Percentiles rank a stretch among this genome's conserved stretches.
Conservation (phyloP, 2,329 filamentous ascomycete species). For the Paraphaeosphaeria sporulosa region DNA sequence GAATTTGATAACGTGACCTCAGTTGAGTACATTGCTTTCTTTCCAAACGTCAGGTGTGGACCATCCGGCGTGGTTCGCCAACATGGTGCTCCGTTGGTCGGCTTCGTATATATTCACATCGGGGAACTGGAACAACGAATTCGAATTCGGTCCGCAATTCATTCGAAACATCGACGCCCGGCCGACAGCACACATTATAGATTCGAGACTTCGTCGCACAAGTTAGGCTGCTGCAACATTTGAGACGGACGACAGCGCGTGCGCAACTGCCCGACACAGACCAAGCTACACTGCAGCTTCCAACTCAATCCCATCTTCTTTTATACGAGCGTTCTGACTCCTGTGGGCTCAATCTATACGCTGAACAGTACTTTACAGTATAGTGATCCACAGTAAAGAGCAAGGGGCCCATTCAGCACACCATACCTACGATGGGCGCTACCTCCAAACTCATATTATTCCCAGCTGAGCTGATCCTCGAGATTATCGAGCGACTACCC, state of each 20-base stretch:
- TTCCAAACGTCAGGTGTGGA: constrained; percentile 5
- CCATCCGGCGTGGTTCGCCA: constrained; percentile 10
- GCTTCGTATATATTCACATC: constrained; percentile 6
- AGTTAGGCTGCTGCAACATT: background rate
- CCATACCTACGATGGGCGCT: constrained; percentile 20
- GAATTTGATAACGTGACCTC: background rate
- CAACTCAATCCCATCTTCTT: background rate
- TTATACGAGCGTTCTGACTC: background rate
- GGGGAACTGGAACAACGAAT: background rate
- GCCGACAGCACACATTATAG: background rate
- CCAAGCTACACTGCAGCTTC: constrained; percentile 2
- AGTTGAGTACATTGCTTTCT: constrained; percentile 5
- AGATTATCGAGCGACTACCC: constrained; percentile 34
- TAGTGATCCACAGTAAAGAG: background rate
- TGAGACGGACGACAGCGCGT: background rate
- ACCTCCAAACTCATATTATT: constrained; percentile 26
- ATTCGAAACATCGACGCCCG: background rate
- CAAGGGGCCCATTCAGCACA: constrained; percentile 19
- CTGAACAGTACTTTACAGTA: background rate
- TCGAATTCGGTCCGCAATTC: background rate
- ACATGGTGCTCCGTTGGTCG: constrained; percentile 15
- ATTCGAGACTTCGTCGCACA: background rate
- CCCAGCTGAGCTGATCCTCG: constrained; percentile 38
- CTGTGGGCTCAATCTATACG: background rate
- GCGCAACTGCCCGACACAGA: constrained; percentile 4